Base-by-base conservation (phyloP, 805 yeast genomes). In the Candida ovalis region DNA sequence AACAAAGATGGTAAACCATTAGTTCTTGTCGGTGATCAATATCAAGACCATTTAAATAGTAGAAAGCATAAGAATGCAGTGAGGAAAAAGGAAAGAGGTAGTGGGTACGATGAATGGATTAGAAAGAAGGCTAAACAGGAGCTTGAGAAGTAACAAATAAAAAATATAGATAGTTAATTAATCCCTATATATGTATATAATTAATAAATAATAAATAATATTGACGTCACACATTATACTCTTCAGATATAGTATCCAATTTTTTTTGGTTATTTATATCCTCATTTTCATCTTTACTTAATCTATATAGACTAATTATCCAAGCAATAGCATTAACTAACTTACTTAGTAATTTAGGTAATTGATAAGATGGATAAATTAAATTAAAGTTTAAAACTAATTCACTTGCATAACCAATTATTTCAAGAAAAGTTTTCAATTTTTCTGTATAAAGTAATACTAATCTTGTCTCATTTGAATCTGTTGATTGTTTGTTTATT, bases 11-110 rank as follows among this genome's bases (percentile, higher is more conserved):
- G 81, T 1, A 73, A 80, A 2, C 73, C 78, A 1, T 63, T 85
- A 13, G 74, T 89, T 0, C 76, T 86, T 1, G 81, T 94, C 7
- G 97, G 97, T 0, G 81, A 79, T 1, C 84, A 76, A 44, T 88
- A 88, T 84, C 64, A 78, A 5, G 74, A 77, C 4, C 99, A 92
- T 65, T 49, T 81, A 42, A 67, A 69, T 18, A 82, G 96, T 49
- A 74, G 82, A 51, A 75, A 86, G 48, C 99, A 91, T 60, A 77
- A 74, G 53, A 70, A 74, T n/a, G 76, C 73, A 46, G 42, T 76
- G 17, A 77, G 45, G 76, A 76, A 0, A 73, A 73, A 42, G 71
- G 76, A 41, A 81, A 78, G 61, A 67, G 76, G 33, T 79, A 76
- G 42, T 80, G 78, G 56, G 83, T 80, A 53, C 76, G 75, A 52